phyloP scores from a whole-genome alignment of 1,284 basidiomycete species.

The Earliella scabrosa region DNA sequence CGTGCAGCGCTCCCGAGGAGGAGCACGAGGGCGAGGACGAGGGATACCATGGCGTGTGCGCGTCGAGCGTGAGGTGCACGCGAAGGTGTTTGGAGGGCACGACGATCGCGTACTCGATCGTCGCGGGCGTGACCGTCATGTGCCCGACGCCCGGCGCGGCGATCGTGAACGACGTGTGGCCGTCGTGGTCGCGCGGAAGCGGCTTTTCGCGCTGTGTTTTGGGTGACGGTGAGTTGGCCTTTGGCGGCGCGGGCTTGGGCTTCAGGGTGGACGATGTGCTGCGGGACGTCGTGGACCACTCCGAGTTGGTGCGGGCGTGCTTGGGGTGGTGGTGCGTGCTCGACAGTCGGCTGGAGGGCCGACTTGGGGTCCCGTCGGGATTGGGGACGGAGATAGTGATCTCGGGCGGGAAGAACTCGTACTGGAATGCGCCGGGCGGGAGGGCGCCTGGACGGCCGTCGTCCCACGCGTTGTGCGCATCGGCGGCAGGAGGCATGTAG shows the following conservation, averaged over 20 bases:
- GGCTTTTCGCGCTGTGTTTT: no score
- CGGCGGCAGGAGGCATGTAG: slow-evolving; percentile 9
- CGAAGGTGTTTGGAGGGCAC: slow-evolving; percentile 17
- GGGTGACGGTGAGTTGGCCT: no score
- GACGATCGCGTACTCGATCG: slow-evolving; percentile 24
- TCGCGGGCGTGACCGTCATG: slow-evolving; percentile 20
- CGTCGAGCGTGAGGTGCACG: slow-evolving; percentile 21
- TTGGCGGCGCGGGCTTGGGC: neutral
- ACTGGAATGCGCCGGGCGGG: slow-evolving; percentile 18
- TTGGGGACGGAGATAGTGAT: no score
- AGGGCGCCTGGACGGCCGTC: neutral
- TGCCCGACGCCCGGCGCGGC: slow-evolving; percentile 23
- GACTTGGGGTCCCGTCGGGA: no score
- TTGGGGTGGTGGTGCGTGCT: no score
- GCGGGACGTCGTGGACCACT: no score
- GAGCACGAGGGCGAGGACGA: no score
- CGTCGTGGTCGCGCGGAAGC: neutral
- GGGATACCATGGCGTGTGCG: slow-evolving; percentile 24
- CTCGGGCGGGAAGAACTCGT: slow-evolving; percentile 28
- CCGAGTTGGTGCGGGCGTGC: no score
- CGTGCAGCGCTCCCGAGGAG: slow-evolving; percentile 5
- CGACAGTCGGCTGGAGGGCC: no score
- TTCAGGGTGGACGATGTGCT: neutral
- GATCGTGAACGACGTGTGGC: slow-evolving; percentile 21
- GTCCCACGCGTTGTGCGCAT: neutral